A percentile compares a stretch with the other conserved stretches of the same genome.
phyloP scores from a whole-genome alignment of 2,329 filamentous ascomycete genomes.

The Curvularia hawaiiensis region DNA sequence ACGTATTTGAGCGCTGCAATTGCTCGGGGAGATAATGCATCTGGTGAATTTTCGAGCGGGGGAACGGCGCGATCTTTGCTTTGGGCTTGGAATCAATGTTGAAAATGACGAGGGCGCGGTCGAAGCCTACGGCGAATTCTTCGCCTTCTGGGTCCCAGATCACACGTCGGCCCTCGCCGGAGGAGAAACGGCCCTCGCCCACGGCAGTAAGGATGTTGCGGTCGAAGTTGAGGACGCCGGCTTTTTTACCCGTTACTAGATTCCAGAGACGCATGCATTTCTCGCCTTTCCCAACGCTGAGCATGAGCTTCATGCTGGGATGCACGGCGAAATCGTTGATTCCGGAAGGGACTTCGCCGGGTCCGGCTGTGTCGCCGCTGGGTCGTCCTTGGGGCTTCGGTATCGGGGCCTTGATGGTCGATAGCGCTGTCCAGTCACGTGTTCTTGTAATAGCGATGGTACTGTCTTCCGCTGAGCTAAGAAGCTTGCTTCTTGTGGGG shows the following conservation, averaged over 20 bases:
- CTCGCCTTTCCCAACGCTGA: conserved; percentile 89
- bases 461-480: conserved; percentile 89
- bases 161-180: conserved; percentile 82
- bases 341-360: conserved; percentile 80
- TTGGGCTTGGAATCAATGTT: conserved; percentile 85
- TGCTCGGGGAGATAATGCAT: conserved; percentile 67
- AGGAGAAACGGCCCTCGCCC: conserved; percentile 76
- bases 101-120: conserved; percentile 82
- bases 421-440: conserved; percentile 87
- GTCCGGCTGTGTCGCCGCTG: conserved; percentile 85
- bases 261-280: conserved; percentile 95
- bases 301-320: conserved; percentile 95
- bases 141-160: conserved; percentile 78
- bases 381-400: conserved; percentile 81
- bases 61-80: conserved; percentile 71
- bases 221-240: conserved; percentile 86
- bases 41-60: conserved; percentile 81
- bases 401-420: conserved; percentile 85
- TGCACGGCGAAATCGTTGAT: conserved; percentile 96
- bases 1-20: conserved; percentile 53
- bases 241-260: conserved; percentile 93
- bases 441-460: conserved; percentile 86
- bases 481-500: conserved; percentile 82
- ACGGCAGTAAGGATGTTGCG: conserved; percentile 73
- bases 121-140: conserved; percentile 88